Conservation (phyloP, 2,329 filamentous ascomycete species). For the Colletotrichum sp. region DNA sequence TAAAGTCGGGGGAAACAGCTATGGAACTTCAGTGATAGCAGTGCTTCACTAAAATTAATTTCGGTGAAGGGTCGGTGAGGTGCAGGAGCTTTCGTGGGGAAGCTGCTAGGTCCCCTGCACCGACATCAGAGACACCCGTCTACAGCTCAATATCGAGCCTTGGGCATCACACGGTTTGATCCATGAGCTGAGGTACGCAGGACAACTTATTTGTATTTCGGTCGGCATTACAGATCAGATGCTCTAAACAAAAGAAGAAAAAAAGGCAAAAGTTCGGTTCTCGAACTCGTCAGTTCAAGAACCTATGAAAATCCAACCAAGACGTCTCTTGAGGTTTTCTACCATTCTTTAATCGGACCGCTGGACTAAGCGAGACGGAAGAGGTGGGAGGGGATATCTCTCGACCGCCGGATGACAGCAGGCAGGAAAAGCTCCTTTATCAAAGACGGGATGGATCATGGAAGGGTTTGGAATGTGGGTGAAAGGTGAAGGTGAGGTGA, state of each 20-base stretch:
- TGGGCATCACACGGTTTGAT: not conserved
- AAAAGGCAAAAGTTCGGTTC: not conserved
- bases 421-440: not conserved
- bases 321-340: not conserved
- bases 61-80: not conserved
- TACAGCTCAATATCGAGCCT: not conserved
- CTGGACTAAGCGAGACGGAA: not conserved
- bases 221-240: rapidly evolving
- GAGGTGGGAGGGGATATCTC: not conserved
- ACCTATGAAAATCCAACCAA: not conserved
- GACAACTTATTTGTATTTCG: rapidly evolving
- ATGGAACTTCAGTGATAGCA: not conserved
- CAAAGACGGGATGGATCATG: not conserved
- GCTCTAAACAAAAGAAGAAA: not conserved
- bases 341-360: not conserved
- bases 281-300: not conserved
- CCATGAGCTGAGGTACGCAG: not conserved
- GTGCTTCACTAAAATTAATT: not conserved
- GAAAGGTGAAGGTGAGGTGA: not conserved
- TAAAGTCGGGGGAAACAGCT: not conserved
- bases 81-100: slow-evolving; percentile 4
- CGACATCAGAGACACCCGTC: not conserved
- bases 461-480: not conserved
- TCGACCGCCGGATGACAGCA: not conserved
- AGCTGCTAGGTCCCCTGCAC: not conserved